A percentile compares a stretch with the other conserved stretches of the same genome.
These are phyloP conservation scores for Phlebiopsis gigantea DNA, from an alignment of 768 basidiomycete species.

Conservation along the genomic window DNA sequence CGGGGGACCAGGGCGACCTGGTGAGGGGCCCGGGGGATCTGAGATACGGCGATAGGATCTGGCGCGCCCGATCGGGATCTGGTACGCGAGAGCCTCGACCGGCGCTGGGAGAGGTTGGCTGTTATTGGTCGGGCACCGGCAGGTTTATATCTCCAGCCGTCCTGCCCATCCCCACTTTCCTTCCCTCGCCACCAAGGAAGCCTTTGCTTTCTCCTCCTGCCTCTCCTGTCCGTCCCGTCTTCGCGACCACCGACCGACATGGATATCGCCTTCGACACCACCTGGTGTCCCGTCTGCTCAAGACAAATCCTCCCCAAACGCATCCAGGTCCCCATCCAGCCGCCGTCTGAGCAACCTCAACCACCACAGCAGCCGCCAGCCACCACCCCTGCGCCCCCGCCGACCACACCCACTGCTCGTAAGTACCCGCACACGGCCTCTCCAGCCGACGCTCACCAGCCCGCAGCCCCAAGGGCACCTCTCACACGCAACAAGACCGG, in stretches of 20 bases:
- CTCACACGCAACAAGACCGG: constrained; percentile 30
- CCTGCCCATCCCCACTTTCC: background rate
- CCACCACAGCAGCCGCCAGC: background rate
- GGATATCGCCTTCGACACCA: constrained; percentile 46
- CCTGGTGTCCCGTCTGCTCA: constrained; percentile 80
- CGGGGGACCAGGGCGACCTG: background rate
- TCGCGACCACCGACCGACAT: background rate
- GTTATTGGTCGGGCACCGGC: background rate
- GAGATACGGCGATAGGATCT: background rate
- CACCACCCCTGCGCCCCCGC: constrained; percentile 32
- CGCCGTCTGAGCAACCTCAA: constrained; percentile 10
- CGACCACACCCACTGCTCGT: constrained; percentile 38
- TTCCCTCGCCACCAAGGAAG: constrained; percentile 5
- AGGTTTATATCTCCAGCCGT: background rate
- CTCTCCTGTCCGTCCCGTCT: background rate
- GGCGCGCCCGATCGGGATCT: background rate
- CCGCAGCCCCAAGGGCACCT: constrained; percentile 21
- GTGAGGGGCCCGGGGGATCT: background rate
- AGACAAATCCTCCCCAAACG: constrained; percentile 79
- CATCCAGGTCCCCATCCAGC: constrained; percentile 41
- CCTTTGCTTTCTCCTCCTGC: background rate
- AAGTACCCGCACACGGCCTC: constrained; percentile 18
- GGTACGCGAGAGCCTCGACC: background rate
- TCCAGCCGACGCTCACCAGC: constrained; percentile 2
- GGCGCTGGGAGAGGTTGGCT: background rate